Conservation (phyloP, 306 rosid species). For the Potentilla sterilis region DNA sequence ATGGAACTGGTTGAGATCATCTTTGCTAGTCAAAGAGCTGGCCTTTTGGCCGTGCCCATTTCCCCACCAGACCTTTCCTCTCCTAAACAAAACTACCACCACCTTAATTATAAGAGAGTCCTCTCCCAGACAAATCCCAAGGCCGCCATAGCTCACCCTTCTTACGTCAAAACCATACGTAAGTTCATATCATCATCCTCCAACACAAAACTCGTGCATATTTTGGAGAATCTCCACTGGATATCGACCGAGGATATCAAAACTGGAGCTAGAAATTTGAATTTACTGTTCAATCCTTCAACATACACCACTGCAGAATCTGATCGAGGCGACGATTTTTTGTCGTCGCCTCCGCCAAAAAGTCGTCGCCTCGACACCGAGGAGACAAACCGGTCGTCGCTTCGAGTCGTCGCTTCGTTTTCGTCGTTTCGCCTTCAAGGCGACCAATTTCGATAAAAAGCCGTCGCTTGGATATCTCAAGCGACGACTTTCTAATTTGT, state of each 20-base stretch:
- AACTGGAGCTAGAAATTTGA: neutral
- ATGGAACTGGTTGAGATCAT: conserved; percentile 57
- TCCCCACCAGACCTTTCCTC: conserved; percentile 62
- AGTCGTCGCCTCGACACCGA: too few species aligned
- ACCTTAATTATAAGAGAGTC: conserved; percentile 44
- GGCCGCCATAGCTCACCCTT: conserved; percentile 64
- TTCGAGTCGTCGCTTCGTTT: too few species aligned
- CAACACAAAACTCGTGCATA: conserved; percentile 29
- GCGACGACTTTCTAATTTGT: too few species aligned
- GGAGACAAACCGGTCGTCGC: too few species aligned
- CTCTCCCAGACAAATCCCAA: conserved; percentile 74
- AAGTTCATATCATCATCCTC: conserved; percentile 36
- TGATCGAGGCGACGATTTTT: neutral
- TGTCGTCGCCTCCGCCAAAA: too few species aligned
- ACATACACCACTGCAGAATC: neutral
- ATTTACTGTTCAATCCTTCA: neutral
- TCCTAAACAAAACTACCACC: conserved; percentile 45
- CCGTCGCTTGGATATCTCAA: too few species aligned
- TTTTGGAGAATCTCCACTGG: conserved; percentile 48
- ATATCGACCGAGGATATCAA: conserved; percentile 42
- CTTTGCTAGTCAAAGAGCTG: conserved; percentile 74
- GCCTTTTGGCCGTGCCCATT: conserved; percentile 59
- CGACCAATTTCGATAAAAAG: too few species aligned
- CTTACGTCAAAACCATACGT: conserved; percentile 41
- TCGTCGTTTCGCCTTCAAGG: too few species aligned